phyloP scores from a whole-genome alignment of 2,329 filamentous ascomycete genomes.

The Decorospora gaudefroyi region DNA sequence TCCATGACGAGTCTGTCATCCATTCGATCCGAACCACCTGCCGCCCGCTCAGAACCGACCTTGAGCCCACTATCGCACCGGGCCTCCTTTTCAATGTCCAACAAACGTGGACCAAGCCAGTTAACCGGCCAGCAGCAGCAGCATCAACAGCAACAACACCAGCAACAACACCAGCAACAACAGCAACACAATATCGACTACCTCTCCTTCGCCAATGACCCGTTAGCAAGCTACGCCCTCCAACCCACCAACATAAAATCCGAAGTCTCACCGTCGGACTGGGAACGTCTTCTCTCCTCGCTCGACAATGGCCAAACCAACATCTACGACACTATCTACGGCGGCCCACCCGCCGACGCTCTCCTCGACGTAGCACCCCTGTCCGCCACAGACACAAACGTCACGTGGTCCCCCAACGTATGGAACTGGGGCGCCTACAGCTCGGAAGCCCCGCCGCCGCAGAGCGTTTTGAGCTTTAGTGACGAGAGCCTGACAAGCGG shows the following conservation, averaged over 20 bases:
- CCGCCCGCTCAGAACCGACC: constrained; percentile 55
- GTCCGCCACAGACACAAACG: constrained; percentile 38
- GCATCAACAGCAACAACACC: constrained; percentile 2
- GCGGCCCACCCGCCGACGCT: constrained; percentile 59
- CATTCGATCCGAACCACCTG: constrained; percentile 52
- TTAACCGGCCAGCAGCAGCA: constrained; percentile 26
- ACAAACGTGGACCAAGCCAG: constrained; percentile 45
- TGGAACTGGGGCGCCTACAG: constrained; percentile 42
- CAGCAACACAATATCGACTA: constrained; percentile 53
- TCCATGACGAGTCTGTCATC: constrained; percentile 58
- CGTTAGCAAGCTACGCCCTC: constrained; percentile 37
- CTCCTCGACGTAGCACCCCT: constrained; percentile 42
- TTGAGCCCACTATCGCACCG: constrained; percentile 49
- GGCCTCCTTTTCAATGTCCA: constrained; percentile 38
- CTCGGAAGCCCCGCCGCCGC: constrained; percentile 46
- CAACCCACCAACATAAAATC: constrained; percentile 45
- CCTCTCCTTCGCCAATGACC: constrained; percentile 53
- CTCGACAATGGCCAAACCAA: constrained; percentile 80
- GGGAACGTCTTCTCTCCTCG: constrained; percentile 79
- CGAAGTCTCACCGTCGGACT: constrained; percentile 68
- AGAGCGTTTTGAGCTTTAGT: constrained; percentile 63
- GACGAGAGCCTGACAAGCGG: constrained; percentile 64
- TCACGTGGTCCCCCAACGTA: constrained; percentile 44
- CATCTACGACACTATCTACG: constrained; percentile 83
- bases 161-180: constrained; percentile 36